Conservation (phyloP, 1,284 basidiomycete genomes). For the Puccinia coronata region DNA sequence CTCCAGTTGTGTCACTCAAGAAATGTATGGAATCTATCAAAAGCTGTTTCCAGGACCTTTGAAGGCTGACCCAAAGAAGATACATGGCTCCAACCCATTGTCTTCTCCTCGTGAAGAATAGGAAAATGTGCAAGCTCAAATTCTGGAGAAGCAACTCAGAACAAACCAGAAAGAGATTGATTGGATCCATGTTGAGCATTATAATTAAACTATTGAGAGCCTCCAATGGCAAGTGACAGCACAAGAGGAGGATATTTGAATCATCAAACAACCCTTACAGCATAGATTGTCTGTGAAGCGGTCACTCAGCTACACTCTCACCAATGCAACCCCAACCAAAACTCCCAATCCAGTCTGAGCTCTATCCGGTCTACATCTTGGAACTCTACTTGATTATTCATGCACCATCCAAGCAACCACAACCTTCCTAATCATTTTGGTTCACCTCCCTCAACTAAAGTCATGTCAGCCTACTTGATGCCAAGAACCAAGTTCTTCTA, state of each 20-base stretch:
- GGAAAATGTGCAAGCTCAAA: background rate
- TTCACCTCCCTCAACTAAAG: no score
- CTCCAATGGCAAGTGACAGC: background rate
- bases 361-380: no score
- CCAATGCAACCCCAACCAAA: no score
- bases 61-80: background rate
- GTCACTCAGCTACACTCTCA: no score
- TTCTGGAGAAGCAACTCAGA: conserved; percentile 21
- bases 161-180: conserved; percentile 16
- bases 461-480: no score
- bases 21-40: background rate
- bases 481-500: no score
- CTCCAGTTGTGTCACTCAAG: background rate
- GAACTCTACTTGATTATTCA: no score
- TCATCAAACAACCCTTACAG: background rate
- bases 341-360: no score
- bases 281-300: no score
- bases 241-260: conserved; percentile 9
- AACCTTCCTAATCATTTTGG: no score
- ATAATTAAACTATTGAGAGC: background rate
- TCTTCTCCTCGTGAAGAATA: background rate
- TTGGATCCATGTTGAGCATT: background rate
- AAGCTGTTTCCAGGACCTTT: background rate
- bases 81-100: no score
- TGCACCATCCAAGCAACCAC: no score